These are phyloP conservation scores for Fraxinus quadrangulata DNA, from an alignment of 257 asterid genomes.

Conservation along the genomic window DNA sequence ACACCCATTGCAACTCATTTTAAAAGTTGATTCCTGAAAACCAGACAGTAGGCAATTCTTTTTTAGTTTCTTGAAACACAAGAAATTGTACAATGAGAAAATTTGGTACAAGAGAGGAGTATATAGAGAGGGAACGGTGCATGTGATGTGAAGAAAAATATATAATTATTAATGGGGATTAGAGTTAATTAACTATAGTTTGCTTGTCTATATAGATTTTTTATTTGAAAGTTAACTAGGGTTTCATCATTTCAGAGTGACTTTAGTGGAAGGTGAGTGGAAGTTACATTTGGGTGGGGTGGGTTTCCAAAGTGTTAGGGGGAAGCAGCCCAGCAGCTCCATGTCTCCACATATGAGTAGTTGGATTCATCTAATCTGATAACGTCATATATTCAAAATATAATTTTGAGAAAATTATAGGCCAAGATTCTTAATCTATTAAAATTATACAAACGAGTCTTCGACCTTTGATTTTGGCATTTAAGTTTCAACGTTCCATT, in stretches of 20 bases:
- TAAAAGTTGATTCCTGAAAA: not conserved
- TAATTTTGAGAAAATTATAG: too few species aligned
- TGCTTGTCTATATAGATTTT: too few species aligned
- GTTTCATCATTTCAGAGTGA: not conserved
- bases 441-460: too few species aligned
- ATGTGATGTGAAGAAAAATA: conserved; percentile 28
- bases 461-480: too few species aligned
- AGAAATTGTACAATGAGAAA: not conserved
- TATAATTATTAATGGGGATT: not conserved
- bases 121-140: conserved; percentile 37
- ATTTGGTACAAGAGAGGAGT: conserved; percentile 14
- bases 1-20: conserved; percentile 89
- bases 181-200: not conserved
- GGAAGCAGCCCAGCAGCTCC: not conserved
- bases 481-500: too few species aligned
- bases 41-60: not conserved
- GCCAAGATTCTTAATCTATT: too few species aligned
- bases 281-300: not conserved
- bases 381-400: too few species aligned
- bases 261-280: not conserved
- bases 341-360: not conserved
- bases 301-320: too few species aligned
- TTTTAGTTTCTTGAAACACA: not conserved
- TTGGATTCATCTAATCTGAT: too few species aligned
- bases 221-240: too few species aligned